A percentile compares a stretch with the other conserved stretches of the same genome.
Conservation (phyloP, 164 flowering plant genomes). For the Vitis riparia region DNA sequence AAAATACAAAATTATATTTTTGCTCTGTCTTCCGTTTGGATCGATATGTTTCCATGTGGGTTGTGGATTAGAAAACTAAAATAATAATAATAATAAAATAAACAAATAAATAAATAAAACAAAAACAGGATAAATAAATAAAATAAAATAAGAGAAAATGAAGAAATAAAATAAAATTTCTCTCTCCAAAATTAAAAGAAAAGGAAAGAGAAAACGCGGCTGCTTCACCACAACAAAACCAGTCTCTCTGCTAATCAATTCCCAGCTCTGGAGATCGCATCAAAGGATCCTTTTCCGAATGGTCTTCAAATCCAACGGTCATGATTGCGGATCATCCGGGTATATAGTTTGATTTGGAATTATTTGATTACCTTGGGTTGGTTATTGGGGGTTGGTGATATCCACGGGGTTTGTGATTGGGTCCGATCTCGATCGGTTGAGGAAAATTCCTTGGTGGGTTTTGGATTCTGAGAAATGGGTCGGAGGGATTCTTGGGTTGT, state of each 20-base stretch:
- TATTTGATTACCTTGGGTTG: neutral
- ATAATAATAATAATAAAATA: too few species aligned
- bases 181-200: slow-evolving; percentile 3
- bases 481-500: slow-evolving; percentile 10
- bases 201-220: slow-evolving; percentile 38
- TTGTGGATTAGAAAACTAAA: slow-evolving; percentile 13
- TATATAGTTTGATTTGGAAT: neutral
- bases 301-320: neutral
- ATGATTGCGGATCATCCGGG: neutral
- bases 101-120: too few species aligned
- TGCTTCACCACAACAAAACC: slow-evolving; percentile 38
- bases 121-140: neutral
- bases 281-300: neutral
- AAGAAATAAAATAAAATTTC: neutral
- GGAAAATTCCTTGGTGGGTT: slow-evolving; percentile 20
- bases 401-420: slow-evolving; percentile 23
- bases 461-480: slow-evolving; percentile 24
- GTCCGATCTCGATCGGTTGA: slow-evolving; percentile 21
- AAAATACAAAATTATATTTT: neutral
- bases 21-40: slow-evolving; percentile 16
- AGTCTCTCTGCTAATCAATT: slow-evolving; percentile 27
- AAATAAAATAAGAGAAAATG: slow-evolving; percentile 1
- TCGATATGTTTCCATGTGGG: slow-evolving; percentile 14
- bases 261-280: slow-evolving; percentile 32
- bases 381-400: slow-evolving; percentile 18